Evolutionary conservation across 129 eudicot genomes (phyloP).

Genomic region (Centrapalus pauciflorus): DNA sequence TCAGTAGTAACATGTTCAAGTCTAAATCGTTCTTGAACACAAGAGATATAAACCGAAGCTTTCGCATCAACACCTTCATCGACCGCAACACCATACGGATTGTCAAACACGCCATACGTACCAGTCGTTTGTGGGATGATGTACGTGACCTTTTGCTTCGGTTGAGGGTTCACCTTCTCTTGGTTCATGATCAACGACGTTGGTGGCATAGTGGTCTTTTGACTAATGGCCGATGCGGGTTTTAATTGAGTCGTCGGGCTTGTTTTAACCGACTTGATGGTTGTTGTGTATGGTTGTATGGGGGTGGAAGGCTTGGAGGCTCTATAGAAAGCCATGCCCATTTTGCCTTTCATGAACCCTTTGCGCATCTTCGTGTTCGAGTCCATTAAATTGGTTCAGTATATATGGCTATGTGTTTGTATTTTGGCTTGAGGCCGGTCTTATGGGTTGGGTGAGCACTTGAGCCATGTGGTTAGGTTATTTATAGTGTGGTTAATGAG

Average conservation of each 20-base stretch:
- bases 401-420: not conserved
- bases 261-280: constrained; percentile 14
- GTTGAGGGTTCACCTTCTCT: constrained; percentile 41
- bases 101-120: constrained; percentile 35
- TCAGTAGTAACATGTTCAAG: constrained; percentile 39
- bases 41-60: constrained; percentile 64
- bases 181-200: constrained; percentile 49
- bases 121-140: constrained; percentile 25
- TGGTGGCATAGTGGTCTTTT: constrained; percentile 16
- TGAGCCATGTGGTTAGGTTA: constrained; percentile 6
- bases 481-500: constrained; percentile 25
- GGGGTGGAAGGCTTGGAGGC: constrained; percentile 36
- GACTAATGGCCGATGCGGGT: constrained; percentile 25
- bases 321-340: constrained; percentile 37
- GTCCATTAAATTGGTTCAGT: constrained; percentile 31
- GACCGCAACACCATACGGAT: constrained; percentile 40
- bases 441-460: constrained; percentile 16
- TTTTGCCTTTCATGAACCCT: constrained; percentile 53
- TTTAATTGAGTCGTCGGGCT: not conserved
- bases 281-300: constrained; percentile 21
- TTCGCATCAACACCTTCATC: constrained; percentile 59
- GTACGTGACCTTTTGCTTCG: constrained; percentile 48
- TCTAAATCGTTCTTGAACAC: constrained; percentile 69
- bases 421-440: not conserved
- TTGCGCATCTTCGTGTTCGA: constrained; percentile 46